Base-by-base conservation (phyloP, 106 monocot species). In the Acanthochlamys bracteata region DNA sequence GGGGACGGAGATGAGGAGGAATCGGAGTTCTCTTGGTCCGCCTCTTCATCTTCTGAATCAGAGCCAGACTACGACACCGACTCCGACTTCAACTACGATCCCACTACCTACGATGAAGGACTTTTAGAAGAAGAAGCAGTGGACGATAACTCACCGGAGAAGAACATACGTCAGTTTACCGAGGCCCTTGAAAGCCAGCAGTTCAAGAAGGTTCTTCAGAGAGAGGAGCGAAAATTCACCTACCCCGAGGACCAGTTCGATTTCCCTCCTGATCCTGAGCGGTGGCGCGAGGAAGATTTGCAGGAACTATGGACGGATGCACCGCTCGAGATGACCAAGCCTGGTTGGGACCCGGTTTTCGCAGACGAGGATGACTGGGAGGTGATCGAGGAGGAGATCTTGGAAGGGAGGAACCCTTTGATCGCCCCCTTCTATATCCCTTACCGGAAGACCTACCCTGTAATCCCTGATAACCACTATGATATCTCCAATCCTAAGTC, bases 261-360 rank as follows among this genome's bases (percentile, higher is more conserved):
- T 59, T 90, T 90, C 75, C 90, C 90, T n/a, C 59, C 23, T 6
- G 90, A 90, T 65, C 80, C 78, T 2, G 86, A 90, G 78, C 72
- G 69, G 42, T 90, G 90, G 90, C 74, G 73, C 45, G 86, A 90
- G 73, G 83, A 83, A 74, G 90, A 90, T 71, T 70, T 86, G 16
- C 56, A 67, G 43, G 90, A 86, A 75, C 75, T 78, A 25, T 90
- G 90, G 90, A 86, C 80, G 11, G 90, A 90, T 41, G 86, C 73
- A n/a, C 86, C 90, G 20, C 0, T 67, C 19, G 75, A 59, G 20
- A 56, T 68, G 43, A 66, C 64, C 53, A 66, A 83, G 66, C 69
- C 83, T 53, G 90, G 90, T 4, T 90, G 90, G 90, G 90, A 90
- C 65, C 90, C 90, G 17, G 71, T 72, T 0, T 78, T 61, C 70